Evolutionary conservation across 805 yeast species (phyloP).

Genomic region (Tetrapisispora fleetii): DNA sequence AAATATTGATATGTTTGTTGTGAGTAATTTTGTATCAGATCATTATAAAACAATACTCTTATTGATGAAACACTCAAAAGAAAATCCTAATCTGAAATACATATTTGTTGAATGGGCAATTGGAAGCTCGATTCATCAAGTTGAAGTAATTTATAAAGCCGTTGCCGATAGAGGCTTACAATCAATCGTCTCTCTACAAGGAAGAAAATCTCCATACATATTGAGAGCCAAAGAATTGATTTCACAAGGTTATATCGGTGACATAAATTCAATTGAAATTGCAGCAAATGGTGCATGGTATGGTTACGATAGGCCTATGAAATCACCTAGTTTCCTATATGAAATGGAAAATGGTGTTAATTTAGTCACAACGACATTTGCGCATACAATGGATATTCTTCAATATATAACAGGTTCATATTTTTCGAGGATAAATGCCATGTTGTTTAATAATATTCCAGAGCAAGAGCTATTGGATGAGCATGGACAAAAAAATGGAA

Average conservation of each 20-base stretch:
- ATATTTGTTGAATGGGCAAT: slow-evolving; percentile 25
- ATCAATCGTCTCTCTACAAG: slow-evolving; percentile 24
- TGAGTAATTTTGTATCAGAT: slow-evolving; percentile 16
- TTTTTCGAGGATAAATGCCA: slow-evolving; percentile 20
- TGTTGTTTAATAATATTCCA: slow-evolving; percentile 25
- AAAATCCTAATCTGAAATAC: slow-evolving; percentile 18
- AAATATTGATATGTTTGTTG: slow-evolving; percentile 22
- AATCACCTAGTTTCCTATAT: slow-evolving; percentile 20
- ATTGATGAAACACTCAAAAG: slow-evolving; percentile 14
- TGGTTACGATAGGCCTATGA: slow-evolving; percentile 23
- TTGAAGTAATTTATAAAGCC: slow-evolving; percentile 19
- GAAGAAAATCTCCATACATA: slow-evolving; percentile 26
- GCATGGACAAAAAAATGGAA: slow-evolving; percentile 14
- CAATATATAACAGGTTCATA: slow-evolving; percentile 26
- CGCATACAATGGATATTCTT: slow-evolving; percentile 24
- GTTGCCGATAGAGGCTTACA: slow-evolving; percentile 21
- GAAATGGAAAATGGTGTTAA: slow-evolving; percentile 23
- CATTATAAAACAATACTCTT: slow-evolving; percentile 14
- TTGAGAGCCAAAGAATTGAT: slow-evolving; percentile 25
- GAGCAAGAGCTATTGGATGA: slow-evolving; percentile 22
- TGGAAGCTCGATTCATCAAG: slow-evolving; percentile 18
- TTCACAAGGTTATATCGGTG: slow-evolving; percentile 23
- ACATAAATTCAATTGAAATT: slow-evolving; percentile 24
- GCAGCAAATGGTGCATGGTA: slow-evolving; percentile 28
- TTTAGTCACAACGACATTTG: slow-evolving; percentile 23